Percentiles rank a stretch among this genome's conserved stretches.
These are phyloP conservation scores for Yamadazyma spencermartinsiae DNA, from an alignment of 1,139 yeast species.

Conservation along the genomic window DNA sequence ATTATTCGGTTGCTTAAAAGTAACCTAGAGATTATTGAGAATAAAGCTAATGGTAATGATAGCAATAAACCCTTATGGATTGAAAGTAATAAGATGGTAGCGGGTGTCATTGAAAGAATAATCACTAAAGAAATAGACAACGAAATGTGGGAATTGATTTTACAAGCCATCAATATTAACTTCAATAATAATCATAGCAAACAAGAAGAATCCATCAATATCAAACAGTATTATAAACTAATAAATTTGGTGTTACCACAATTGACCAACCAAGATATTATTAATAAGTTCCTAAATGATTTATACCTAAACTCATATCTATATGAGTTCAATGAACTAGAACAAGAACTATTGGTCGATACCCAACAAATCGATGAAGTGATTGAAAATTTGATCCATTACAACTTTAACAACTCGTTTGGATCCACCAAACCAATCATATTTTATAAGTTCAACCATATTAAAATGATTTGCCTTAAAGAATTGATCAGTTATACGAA, in stretches of 20 bases:
- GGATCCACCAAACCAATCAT: constrained; percentile 34
- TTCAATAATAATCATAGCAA: constrained; percentile 28
- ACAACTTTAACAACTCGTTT: constrained; percentile 27
- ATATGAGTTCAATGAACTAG: constrained; percentile 34
- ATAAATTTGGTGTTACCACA: constrained; percentile 43
- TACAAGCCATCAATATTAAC: constrained; percentile 44
- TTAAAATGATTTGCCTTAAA: constrained; percentile 32
- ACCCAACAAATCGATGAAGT: constrained; percentile 9
- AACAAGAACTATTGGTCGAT: constrained; percentile 18
- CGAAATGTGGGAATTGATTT: constrained; percentile 48
- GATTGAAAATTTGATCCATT: constrained; percentile 22
- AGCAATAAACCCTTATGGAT: constrained; percentile 42
- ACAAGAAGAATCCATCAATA: constrained; percentile 49
- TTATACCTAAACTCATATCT: constrained; percentile 36
- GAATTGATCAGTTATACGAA: constrained; percentile 32
- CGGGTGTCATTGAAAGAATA: constrained; percentile 18
- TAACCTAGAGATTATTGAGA: constrained; percentile 27
- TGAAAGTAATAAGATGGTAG: constrained; percentile 36
- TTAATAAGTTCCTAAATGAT: constrained; percentile 44
- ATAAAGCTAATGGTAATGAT: constrained; percentile 38
- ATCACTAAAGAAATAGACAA: constrained; percentile 13
- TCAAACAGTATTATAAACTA: constrained; percentile 45
- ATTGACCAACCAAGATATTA: constrained; percentile 24
- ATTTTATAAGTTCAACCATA: constrained; percentile 23
- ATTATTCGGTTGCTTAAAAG: constrained; percentile 29